Evolutionary conservation across 331 rosid species (phyloP).

Genomic region (Dryas integrifolia): DNA sequence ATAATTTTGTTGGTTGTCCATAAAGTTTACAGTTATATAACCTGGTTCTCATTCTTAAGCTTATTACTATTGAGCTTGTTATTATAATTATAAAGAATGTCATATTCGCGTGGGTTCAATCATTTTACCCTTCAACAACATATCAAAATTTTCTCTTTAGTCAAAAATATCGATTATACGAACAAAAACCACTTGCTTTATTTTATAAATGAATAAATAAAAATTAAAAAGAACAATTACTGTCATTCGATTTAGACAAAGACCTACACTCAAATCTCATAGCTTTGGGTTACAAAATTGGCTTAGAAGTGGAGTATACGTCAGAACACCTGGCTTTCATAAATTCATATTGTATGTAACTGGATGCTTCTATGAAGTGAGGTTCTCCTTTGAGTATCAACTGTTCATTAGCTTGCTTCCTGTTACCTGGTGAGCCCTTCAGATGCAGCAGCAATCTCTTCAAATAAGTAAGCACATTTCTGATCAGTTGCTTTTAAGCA

Average conservation of each 20-base stretch:
- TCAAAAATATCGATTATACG: too few species aligned
- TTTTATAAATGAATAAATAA: background rate
- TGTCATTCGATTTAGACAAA: background rate
- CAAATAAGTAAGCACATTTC: conserved; percentile 4
- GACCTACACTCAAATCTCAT: background rate
- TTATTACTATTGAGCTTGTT: too few species aligned
- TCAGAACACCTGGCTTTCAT: background rate
- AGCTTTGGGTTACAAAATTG: conserved; percentile 8
- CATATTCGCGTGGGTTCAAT: too few species aligned
- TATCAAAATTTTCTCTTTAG: too few species aligned
- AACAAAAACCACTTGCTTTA: too few species aligned
- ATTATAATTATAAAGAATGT: too few species aligned
- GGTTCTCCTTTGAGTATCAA: background rate
- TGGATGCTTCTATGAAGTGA: background rate
- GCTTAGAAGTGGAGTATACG: background rate
- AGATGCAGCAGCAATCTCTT: conserved; percentile 6
- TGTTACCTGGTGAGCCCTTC: background rate
- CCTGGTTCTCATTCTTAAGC: too few species aligned
- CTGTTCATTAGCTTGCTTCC: conserved; percentile 3
- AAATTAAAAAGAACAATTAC: background rate
- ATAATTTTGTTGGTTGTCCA: too few species aligned
- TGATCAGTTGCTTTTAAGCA: conserved; percentile 38
- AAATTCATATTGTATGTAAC: background rate
- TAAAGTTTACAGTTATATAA: too few species aligned
- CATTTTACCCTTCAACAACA: too few species aligned